Percentiles rank a stretch among this genome's conserved stretches.
These are phyloP conservation scores for Aspergillus tanneri DNA, from an alignment of 2,329 filamentous ascomycete species.

Conservation along the genomic window DNA sequence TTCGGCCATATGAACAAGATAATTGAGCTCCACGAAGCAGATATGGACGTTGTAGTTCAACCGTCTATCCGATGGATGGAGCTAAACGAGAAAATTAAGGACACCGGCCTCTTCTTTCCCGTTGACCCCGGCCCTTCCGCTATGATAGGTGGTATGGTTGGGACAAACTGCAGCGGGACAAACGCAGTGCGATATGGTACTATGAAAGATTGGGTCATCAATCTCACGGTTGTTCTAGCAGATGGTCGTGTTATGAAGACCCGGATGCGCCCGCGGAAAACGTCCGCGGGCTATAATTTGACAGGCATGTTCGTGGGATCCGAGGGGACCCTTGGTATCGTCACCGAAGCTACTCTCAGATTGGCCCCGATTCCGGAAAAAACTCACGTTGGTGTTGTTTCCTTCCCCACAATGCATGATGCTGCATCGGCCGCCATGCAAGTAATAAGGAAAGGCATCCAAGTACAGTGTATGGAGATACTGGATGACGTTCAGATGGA, in stretches of 20 bases:
- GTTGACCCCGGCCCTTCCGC: constrained; percentile 76
- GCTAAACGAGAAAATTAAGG: constrained; percentile 72
- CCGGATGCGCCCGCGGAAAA: constrained; percentile 64
- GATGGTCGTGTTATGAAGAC: constrained; percentile 70
- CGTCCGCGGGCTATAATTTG: constrained; percentile 69
- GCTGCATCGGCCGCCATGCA: constrained; percentile 64
- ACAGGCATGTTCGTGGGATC: constrained; percentile 68
- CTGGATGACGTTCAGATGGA: constrained; percentile 64
- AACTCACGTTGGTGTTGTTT: constrained; percentile 64
- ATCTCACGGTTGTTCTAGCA: constrained; percentile 67
- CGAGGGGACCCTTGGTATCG: constrained; percentile 69
- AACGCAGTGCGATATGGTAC: constrained; percentile 67
- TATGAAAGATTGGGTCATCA: constrained; percentile 75
- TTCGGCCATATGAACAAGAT: constrained; percentile 86
- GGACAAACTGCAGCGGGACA: constrained; percentile 65
- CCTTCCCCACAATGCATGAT: constrained; percentile 58
- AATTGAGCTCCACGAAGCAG: constrained; percentile 73
- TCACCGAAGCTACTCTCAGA: constrained; percentile 70
- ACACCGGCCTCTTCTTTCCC: constrained; percentile 81
- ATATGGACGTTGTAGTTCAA: constrained; percentile 92
- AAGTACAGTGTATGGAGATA: constrained; percentile 65
- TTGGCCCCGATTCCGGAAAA: constrained; percentile 63
- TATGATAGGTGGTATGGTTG: constrained; percentile 60
- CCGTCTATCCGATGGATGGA: constrained; percentile 91
- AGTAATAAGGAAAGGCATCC: constrained; percentile 64